Base-by-base conservation (phyloP, 23 red algal species). In the Chondrus crispus region DNA sequence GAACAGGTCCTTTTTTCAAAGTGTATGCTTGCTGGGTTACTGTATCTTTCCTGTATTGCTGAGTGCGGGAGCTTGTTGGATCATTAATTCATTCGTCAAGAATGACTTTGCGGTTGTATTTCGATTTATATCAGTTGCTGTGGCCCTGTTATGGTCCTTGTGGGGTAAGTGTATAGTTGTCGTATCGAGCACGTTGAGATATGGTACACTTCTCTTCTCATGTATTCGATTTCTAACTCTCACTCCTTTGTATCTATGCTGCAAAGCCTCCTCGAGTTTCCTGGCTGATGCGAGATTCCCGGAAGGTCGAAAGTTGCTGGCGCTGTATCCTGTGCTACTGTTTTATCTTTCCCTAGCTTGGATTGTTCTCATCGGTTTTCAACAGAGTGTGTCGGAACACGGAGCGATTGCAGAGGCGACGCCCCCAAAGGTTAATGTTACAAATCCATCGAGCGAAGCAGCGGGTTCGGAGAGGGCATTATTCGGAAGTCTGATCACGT, bases 291-390 rank as follows among this genome's bases (percentile, higher is more conserved):
- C 93, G 1, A 90, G 53, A 29, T 93, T 99, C 41, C 97, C 93
- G 46, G 90, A 94, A 47, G 97, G 97, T 22, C 71, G 97, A 32
- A 95, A 96, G 88, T n/a, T 93, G 3, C 93, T 99, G 37, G 94
- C 94, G 0, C 73, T 96, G 22, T 99, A 96, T 48, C 97, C 97
- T 9, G 94, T 99, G 7, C 41, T 96, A 48, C 81, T 99, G 12
- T 96, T 99, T 71, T 99, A 94, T 62, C 85, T 93, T 0, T 93
- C 91, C 3, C 80, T 99, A 0, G 90, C 97, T 16, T 99, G 97
- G 97, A 96, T 96, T 64, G 88, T 99, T 28, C 86, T 99, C 19
- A 92, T 99, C 45, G 96, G 85, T 13, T 98, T 98, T 70, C 92
- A 98, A 90, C 91, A 93, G 16, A 75, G 81, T 22, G 38, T 42